Evolutionary conservation across 371 early-diverging fungal genomes (phyloP).

Genomic region (Rhizomucor pusillus): DNA sequence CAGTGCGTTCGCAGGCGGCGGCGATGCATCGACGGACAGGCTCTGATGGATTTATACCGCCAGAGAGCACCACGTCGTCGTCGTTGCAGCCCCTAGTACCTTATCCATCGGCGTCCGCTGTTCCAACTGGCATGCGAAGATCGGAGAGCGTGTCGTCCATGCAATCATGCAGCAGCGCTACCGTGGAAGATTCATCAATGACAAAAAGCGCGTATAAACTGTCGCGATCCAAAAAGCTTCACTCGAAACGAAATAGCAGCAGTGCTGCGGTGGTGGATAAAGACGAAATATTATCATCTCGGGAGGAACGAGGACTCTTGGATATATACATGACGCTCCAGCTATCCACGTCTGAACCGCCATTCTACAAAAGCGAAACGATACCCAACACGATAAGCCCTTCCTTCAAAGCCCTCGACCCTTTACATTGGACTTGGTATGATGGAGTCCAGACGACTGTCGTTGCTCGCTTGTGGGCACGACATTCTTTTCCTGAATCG

Average conservation of each 20-base stretch:
- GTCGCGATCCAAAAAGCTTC: slow-evolving; percentile 1
- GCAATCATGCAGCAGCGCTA: slow-evolving; percentile 15
- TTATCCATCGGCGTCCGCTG: background rate
- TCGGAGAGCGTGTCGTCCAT: slow-evolving; percentile 35
- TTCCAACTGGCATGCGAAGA: slow-evolving; percentile 19
- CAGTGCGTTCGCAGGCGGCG: slow-evolving; percentile 1
- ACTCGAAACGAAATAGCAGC: background rate
- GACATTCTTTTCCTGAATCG: slow-evolving; percentile 43
- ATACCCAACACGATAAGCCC: slow-evolving; percentile 45
- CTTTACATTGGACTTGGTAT: slow-evolving; percentile 27
- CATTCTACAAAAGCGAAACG: slow-evolving; percentile 40
- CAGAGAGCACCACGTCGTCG: no score
- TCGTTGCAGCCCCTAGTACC: background rate
- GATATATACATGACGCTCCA: slow-evolving; percentile 34
- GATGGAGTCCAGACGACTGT: slow-evolving; percentile 32
- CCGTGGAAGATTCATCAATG: slow-evolving; percentile 40
- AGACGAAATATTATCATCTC: background rate
- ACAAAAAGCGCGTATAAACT: slow-evolving; percentile 38
- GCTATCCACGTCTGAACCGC: slow-evolving; percentile 11
- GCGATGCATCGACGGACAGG: slow-evolving; percentile 11
- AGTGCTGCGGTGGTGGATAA: background rate
- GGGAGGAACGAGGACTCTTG: slow-evolving; percentile 21
- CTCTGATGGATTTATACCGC: background rate
- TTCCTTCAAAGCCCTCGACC: slow-evolving; percentile 29
- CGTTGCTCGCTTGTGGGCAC: slow-evolving; percentile 44